A percentile compares a stretch with the other conserved stretches of the same genome.
Evolutionary conservation across 768 basidiomycete species (phyloP).

Genomic region (Phaeolepiota aurea): DNA sequence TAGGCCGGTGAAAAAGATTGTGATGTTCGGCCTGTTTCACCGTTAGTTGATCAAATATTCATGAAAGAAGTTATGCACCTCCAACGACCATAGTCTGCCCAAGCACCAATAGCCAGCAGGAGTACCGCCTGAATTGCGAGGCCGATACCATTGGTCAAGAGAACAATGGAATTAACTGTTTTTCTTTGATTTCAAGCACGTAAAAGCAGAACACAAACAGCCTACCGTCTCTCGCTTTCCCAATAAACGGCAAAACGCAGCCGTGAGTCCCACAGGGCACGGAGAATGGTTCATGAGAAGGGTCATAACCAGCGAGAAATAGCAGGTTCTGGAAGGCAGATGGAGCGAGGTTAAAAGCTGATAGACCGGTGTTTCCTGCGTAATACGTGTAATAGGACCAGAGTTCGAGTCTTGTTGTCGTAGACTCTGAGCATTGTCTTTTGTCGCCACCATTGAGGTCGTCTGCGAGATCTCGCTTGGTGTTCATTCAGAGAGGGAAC

Average conservation of each 20-base stretch:
- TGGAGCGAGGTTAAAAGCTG: constrained; percentile 66
- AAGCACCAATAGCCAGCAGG: constrained; percentile 60
- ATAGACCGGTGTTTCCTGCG: constrained; percentile 59
- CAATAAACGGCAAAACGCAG: constrained; percentile 63
- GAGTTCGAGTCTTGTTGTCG: constrained; percentile 41
- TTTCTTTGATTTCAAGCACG: background rate
- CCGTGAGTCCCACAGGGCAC: constrained; percentile 40
- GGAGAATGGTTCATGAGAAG: constrained; percentile 44
- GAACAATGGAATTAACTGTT: constrained; percentile 68
- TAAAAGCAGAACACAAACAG: constrained; percentile 5
- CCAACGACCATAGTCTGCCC: constrained; percentile 81
- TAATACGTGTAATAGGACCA: constrained; percentile 59
- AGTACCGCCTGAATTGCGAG: constrained; percentile 70
- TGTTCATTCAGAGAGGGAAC: background rate
- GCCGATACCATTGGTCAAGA: constrained; percentile 72
- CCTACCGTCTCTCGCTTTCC: constrained; percentile 51
- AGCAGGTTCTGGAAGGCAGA: constrained; percentile 71
- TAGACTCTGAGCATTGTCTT: background rate
- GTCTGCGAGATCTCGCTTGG: background rate
- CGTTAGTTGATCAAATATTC: background rate
- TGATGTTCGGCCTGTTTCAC: constrained; percentile 57
- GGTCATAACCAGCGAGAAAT: constrained; percentile 67
- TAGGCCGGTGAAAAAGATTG: constrained; percentile 62
- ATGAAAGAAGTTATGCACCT: constrained; percentile 28
- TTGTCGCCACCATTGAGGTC: too few species aligned